Percentiles rank a stretch among this genome's conserved stretches.
Conservation (phyloP, 306 rosid genomes). For the Dicorynia guianensis region DNA sequence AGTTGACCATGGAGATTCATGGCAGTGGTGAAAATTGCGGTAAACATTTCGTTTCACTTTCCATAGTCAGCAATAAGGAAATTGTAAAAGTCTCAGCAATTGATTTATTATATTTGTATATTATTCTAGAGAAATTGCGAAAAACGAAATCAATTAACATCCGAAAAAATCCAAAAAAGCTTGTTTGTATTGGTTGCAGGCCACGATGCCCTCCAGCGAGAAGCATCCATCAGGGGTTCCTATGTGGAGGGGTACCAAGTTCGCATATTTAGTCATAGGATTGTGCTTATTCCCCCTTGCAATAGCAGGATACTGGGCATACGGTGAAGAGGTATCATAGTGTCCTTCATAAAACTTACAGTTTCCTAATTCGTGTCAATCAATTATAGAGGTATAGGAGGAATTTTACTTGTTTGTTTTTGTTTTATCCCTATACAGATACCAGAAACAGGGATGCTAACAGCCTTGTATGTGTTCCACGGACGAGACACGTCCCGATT, state of each 20-base stretch:
- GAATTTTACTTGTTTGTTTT: no score
- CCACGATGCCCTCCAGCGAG: slow-evolving; percentile 67
- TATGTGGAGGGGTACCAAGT: slow-evolving; percentile 65
- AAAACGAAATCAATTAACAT: no score
- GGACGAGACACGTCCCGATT: slow-evolving; percentile 41
- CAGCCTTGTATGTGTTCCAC: slow-evolving; percentile 51
- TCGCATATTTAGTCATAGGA: slow-evolving; percentile 52
- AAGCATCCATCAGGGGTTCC: slow-evolving; percentile 66
- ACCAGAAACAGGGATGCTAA: slow-evolving; percentile 59
- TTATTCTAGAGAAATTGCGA: no score
- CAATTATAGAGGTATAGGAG: no score
- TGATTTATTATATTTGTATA: no score
- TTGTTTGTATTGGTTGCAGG: slow-evolving; percentile 37
- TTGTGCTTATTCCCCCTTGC: slow-evolving; percentile 60
- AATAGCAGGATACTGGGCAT: slow-evolving; percentile 67
- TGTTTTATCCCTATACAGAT: slow-evolving; percentile 33
- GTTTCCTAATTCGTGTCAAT: background rate
- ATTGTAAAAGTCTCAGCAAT: no score
- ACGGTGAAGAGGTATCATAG: slow-evolving; percentile 49
- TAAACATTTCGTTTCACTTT: no score
- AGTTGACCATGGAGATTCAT: no score
- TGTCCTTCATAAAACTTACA: background rate
- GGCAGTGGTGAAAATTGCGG: no score
- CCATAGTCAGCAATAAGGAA: no score
- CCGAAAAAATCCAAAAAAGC: no score